Percentiles rank a stretch among this genome's conserved stretches.
Conservation (phyloP, 371 early-diverging fungal species). For the Saksenaea oblongispora region DNA sequence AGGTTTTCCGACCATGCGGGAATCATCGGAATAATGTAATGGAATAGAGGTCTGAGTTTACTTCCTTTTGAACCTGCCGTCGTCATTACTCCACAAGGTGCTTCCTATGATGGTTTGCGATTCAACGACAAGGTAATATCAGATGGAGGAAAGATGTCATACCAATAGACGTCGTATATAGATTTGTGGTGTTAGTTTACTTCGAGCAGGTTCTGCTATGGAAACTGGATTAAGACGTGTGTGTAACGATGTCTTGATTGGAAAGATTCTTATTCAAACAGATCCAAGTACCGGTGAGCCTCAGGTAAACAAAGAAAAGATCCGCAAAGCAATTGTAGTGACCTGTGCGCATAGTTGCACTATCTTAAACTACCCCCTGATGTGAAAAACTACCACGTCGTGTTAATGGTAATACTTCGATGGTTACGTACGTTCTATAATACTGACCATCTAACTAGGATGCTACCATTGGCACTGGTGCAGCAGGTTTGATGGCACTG, state of each 20-base stretch:
- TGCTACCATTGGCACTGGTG: conserved; percentile 84
- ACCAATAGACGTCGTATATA: conserved; percentile 8
- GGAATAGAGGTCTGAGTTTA: conserved; percentile 60
- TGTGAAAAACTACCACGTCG: conserved; percentile 58
- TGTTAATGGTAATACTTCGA: conserved; percentile 53
- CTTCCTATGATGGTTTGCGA: conserved; percentile 57
- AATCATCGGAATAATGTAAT: neutral
- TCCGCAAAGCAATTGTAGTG: neutral
- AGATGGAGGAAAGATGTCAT: neutral
- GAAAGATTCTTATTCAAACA: conserved; percentile 88
- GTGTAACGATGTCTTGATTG: conserved; percentile 76
- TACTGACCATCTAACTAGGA: conserved; percentile 46
- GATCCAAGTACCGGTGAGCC: conserved; percentile 83
- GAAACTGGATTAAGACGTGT: conserved; percentile 83
- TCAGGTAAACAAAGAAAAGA: conserved; percentile 31
- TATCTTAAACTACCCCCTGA: conserved; percentile 74
- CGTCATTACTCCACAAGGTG: conserved; percentile 68
- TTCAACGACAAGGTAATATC: conserved; percentile 43
- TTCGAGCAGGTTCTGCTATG: conserved; percentile 90
- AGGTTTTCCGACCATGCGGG: conserved; percentile 7
- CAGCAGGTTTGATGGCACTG: conserved; percentile 92
- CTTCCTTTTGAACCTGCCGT: conserved; percentile 53
- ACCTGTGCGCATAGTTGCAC: conserved; percentile 54
- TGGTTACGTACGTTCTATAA: conserved; percentile 2
- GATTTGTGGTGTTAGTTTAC: conserved; percentile 83